Conservation (phyloP, 2,329 filamentous ascomycete genomes). For the Calonectria ilicicola region DNA sequence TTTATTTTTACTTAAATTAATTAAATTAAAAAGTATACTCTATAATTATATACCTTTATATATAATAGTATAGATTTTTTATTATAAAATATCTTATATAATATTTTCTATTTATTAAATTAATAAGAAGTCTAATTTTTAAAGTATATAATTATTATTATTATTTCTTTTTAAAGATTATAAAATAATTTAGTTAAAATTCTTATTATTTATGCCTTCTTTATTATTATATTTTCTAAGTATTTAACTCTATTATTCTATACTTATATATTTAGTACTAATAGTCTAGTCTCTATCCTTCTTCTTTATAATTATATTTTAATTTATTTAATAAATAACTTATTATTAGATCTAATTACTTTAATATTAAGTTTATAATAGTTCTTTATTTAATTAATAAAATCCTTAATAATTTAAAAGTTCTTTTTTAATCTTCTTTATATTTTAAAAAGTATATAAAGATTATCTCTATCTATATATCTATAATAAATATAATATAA, state of each 20-base stretch:
- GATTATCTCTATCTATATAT: background rate
- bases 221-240: background rate
- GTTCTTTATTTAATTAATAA: background rate
- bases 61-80: background rate
- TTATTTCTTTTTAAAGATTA: background rate
- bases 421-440: background rate
- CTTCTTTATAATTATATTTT: background rate
- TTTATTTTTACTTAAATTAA: background rate
- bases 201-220: background rate
- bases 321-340: background rate
- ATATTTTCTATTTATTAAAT: background rate
- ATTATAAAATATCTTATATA: background rate
- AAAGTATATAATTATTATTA: background rate
- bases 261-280: background rate
- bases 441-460: background rate
- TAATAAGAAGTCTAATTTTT: background rate
- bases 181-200: background rate
- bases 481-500: background rate
- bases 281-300: background rate
- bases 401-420: background rate
- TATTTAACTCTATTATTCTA: background rate
- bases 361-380: background rate
- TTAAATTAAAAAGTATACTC: background rate
- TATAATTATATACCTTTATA: background rate
- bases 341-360: background rate